These are phyloP conservation scores for Candida andamanensis DNA, from an alignment of 805 yeast species.

Conservation along the genomic window DNA sequence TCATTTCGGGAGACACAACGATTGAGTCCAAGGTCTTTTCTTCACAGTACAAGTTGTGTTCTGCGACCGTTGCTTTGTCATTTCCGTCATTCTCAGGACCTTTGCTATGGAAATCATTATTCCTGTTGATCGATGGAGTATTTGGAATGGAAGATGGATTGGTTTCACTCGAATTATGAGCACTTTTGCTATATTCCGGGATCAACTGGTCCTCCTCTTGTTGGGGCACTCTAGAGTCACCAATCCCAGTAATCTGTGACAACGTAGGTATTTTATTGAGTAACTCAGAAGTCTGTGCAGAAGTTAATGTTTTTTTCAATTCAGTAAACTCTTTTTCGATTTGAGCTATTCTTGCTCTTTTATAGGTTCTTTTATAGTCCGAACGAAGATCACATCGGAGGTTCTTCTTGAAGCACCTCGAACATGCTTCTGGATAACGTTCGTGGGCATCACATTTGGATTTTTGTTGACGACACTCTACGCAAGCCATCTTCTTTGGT, in stretches of 20 bases:
- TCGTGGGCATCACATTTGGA: conserved; percentile 84
- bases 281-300: conserved; percentile 29
- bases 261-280: conserved; percentile 22
- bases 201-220: not conserved
- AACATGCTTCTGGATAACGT: conserved; percentile 71
- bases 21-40: conserved; percentile 73
- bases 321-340: conserved; percentile 77
- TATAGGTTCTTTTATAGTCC: conserved; percentile 84
- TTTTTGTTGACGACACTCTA: conserved; percentile 94
- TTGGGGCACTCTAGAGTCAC: not conserved
- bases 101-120: conserved; percentile 2
- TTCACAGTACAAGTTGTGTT: conserved; percentile 40
- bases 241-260: conserved; percentile 1
- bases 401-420: conserved; percentile 70
- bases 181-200: conserved; percentile 1
- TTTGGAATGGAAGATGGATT: conserved; percentile 21
- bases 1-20: conserved; percentile 54
- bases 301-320: conserved; percentile 49
- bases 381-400: conserved; percentile 68
- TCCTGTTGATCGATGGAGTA: conserved; percentile 23
- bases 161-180: conserved; percentile 9
- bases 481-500: conserved; percentile 75
- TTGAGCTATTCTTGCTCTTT: conserved; percentile 78
- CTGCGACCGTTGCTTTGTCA: conserved; percentile 2
- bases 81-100: not conserved